A percentile compares a stretch with the other conserved stretches of the same genome.
Evolutionary conservation across 1,284 basidiomycete genomes (phyloP).

Genomic region (Cutaneotrichosporon cavernicola): DNA sequence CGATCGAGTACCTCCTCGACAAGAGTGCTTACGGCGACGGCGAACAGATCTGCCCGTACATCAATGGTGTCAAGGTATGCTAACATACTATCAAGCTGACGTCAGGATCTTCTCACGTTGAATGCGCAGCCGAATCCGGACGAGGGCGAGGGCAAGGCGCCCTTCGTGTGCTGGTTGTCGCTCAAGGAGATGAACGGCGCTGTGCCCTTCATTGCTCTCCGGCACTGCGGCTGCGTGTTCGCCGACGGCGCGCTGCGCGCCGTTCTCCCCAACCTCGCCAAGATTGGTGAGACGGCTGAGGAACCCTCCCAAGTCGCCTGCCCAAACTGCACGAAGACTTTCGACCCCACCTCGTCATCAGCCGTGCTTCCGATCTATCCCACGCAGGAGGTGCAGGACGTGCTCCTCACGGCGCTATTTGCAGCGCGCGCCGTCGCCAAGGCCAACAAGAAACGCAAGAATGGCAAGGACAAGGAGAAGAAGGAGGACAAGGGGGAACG

Average conservation of each 20-base stretch:
- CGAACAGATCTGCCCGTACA: constrained; percentile 78
- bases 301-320: constrained; percentile 28
- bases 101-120: constrained; percentile 78
- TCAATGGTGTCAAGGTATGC: constrained; percentile 76
- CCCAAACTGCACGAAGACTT: constrained; percentile 49
- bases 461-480: constrained; percentile 7
- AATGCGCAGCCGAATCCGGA: constrained; percentile 71
- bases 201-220: constrained; percentile 79
- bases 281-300: constrained; percentile 19
- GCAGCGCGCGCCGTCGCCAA: constrained; percentile 41
- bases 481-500: constrained; percentile 17
- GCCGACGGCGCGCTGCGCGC: constrained; percentile 44
- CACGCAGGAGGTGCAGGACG: constrained; percentile 41
- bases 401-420: constrained; percentile 43
- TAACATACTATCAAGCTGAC: neutral
- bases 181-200: constrained; percentile 91
- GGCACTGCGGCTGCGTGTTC: constrained; percentile 75
- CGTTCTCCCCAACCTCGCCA: constrained; percentile 41
- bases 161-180: constrained; percentile 83
- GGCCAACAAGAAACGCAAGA: constrained; percentile 41
- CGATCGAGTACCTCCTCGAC: constrained; percentile 82
- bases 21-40: constrained; percentile 73
- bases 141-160: constrained; percentile 50
- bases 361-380: constrained; percentile 49
- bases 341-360: constrained; percentile 36